Percentiles rank a stretch among this genome's conserved stretches.
These are phyloP conservation scores for Teratosphaeria nubilosa DNA, from an alignment of 2,329 filamentous ascomycete genomes.

Conservation along the genomic window DNA sequence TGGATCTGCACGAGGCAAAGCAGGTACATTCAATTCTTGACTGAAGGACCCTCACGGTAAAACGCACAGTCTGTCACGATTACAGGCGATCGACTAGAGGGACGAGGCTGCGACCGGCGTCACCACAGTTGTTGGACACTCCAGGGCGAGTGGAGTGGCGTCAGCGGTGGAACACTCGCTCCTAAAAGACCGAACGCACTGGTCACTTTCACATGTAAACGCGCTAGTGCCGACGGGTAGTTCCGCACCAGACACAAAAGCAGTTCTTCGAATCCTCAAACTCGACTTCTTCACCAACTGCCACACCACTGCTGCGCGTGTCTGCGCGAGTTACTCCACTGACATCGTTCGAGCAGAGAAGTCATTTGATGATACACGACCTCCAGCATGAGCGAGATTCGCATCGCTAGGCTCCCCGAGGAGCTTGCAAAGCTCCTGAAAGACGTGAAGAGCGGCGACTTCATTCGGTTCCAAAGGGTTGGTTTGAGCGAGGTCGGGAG, in stretches of 20 bases:
- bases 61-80: too few species aligned
- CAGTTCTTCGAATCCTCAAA: neutral
- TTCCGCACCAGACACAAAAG: neutral
- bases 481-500: constrained; percentile 1
- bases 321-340: neutral
- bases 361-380: neutral
- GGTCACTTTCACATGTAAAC: neutral
- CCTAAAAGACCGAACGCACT: neutral
- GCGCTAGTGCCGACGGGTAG: neutral
- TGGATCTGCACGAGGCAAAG: neutral
- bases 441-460: constrained; percentile 10
- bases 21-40: neutral
- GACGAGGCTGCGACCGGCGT: too few species aligned
- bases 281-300: neutral
- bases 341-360: neutral
- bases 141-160: neutral
- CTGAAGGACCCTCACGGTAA: too few species aligned
- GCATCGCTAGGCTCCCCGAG: constrained; percentile 9
- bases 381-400: constrained; percentile 4
- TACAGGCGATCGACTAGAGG: too few species aligned
- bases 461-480: constrained; percentile 9
- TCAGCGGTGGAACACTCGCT: neutral
- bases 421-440: constrained; percentile 6
- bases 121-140: neutral
- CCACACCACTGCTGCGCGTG: neutral